These are phyloP conservation scores for Rhynchospora tenuis DNA, from an alignment of 176 grass and related monocot genomes.

Conservation along the genomic window DNA sequence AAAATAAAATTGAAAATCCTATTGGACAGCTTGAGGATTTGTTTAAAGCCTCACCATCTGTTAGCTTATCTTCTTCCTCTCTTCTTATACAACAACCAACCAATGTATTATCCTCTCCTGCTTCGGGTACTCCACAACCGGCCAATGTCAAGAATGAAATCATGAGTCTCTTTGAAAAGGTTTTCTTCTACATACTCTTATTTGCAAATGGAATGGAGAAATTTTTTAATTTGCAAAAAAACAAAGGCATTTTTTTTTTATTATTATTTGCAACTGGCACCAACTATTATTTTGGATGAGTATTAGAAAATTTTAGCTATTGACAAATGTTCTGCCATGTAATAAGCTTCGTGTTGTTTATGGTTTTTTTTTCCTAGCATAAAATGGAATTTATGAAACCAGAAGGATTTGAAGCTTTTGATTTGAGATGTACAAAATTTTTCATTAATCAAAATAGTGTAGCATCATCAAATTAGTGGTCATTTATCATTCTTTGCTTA, in stretches of 20 bases:
- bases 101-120: conserved; percentile 45
- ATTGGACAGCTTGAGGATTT: conserved; percentile 67
- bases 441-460: not conserved
- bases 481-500: not conserved
- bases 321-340: not conserved
- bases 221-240: not conserved
- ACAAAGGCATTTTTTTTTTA: not conserved
- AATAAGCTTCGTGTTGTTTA: not conserved
- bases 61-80: conserved; percentile 55
- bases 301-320: not conserved
- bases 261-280: not conserved
- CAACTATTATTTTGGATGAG: not conserved
- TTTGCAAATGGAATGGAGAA: not conserved
- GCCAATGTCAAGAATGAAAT: conserved; percentile 72
- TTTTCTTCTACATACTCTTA: conserved; percentile 14
- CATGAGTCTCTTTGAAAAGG: conserved; percentile 99
- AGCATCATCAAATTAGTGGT: not conserved
- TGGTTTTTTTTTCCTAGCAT: not conserved
- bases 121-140: conserved; percentile 31
- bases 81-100: conserved; percentile 31
- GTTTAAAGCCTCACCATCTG: conserved; percentile 73
- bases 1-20: conserved; percentile 53
- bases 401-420: not conserved
- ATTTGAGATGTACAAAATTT: not conserved
- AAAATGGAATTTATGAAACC: not conserved